Conservation (phyloP, 108 stramenopile species). For the Cyclotella distinguenda region DNA sequence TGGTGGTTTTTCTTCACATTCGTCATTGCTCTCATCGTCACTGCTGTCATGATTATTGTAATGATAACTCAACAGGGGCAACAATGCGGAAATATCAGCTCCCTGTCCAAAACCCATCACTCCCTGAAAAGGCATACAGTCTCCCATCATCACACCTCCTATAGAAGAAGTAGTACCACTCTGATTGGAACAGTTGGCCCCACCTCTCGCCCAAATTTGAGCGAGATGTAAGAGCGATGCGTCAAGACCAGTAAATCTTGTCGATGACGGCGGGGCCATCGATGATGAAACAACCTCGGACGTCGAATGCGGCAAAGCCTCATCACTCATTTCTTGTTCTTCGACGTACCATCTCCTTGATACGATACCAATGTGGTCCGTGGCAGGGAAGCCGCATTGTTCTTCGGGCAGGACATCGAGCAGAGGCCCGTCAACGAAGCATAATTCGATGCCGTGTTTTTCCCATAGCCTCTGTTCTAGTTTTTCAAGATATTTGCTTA, state of each 20-base stretch:
- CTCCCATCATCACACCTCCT: slow-evolving; percentile 2
- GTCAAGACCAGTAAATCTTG: slow-evolving; percentile 59
- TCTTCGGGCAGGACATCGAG: slow-evolving; percentile 29
- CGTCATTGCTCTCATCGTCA: slow-evolving; percentile 3
- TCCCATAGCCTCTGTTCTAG: slow-evolving; percentile 69
- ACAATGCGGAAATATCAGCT: slow-evolving; percentile 61
- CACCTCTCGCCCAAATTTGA: slow-evolving; percentile 70
- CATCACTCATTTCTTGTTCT: slow-evolving; percentile 9
- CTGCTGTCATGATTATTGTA: slow-evolving; percentile 17
- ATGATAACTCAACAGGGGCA: slow-evolving; percentile 56
- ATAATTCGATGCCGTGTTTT: slow-evolving; percentile 79
- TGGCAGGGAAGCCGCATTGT: too few relatives aligned
- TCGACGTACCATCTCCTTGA: slow-evolving; percentile 37
- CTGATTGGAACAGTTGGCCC: slow-evolving; percentile 10
- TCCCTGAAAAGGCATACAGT: slow-evolving; percentile 69
- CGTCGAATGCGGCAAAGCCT: background rate
- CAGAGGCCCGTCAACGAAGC: slow-evolving; percentile 74
- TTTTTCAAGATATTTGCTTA: slow-evolving; percentile 43
- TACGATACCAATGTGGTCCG: too few relatives aligned
- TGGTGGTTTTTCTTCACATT: slow-evolving; percentile 4
- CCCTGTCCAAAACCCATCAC: slow-evolving; percentile 79
- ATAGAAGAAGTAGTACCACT: background rate
- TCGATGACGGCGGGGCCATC: slow-evolving; percentile 16
- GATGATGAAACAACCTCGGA: background rate
- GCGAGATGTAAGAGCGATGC: slow-evolving; percentile 72